Percentiles rank a stretch among this genome's conserved stretches.
These are phyloP conservation scores for Syzygium aromaticum DNA, from an alignment of 345 rosid species.

Conservation along the genomic window DNA sequence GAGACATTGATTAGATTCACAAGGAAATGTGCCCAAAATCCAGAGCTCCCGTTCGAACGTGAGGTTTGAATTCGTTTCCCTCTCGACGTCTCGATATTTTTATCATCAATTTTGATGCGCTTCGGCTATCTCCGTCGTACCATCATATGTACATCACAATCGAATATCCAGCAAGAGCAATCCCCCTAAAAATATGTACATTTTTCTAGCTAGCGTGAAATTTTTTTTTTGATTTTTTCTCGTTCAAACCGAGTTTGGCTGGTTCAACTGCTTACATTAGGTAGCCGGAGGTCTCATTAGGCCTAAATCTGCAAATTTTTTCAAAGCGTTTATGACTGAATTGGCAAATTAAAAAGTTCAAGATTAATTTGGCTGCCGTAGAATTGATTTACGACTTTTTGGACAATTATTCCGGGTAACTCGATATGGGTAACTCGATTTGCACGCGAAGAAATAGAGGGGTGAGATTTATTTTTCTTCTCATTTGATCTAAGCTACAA, in stretches of 20 bases:
- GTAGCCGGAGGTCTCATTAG: too few relatives aligned
- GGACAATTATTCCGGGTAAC: too few relatives aligned
- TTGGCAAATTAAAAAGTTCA: not conserved
- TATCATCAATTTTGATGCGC: not conserved
- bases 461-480: too few relatives aligned
- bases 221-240: not conserved
- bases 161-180: not conserved
- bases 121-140: fast-evolving
- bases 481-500: too few relatives aligned
- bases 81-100: not conserved
- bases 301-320: too few relatives aligned
- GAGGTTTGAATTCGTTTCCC: not conserved
- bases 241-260: not conserved
- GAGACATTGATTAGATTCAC: not conserved
- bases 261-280: too few relatives aligned
- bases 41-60: not conserved
- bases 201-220: not conserved
- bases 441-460: too few relatives aligned
- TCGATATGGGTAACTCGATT: too few relatives aligned
- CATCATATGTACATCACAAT: not conserved
- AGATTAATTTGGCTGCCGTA: too few relatives aligned
- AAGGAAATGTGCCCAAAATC: not conserved
- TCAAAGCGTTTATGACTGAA: not conserved
- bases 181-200: not conserved
- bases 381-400: too few relatives aligned